Percentiles rank a stretch among this genome's conserved stretches.
phyloP scores from a whole-genome alignment of 1,139 yeast genomes.

The Suhomyces wounanorum region DNA sequence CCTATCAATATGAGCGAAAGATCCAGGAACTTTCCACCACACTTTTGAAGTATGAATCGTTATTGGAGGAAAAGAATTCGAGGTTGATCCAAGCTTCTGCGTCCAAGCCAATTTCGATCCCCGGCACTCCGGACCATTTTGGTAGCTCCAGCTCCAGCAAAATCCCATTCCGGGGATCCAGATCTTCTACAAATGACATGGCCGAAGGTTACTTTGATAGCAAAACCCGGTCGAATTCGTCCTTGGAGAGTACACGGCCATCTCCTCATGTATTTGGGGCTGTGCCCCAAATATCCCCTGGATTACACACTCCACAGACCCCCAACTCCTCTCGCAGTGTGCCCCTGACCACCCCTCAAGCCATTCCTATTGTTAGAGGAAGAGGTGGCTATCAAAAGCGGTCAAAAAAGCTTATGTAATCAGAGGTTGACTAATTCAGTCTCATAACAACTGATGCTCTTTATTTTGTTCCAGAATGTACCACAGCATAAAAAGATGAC shows the following conservation, averaged over 20 bases:
- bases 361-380: conserved; percentile 43
- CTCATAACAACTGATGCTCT: no score
- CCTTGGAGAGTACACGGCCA: conserved; percentile 12
- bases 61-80: conserved; percentile 42
- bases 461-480: no score
- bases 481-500: no score
- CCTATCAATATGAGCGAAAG: conserved; percentile 21
- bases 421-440: not conserved
- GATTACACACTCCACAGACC: not conserved
- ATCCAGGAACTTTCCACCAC: conserved; percentile 35
- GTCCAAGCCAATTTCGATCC: conserved; percentile 48
- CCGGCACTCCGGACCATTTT: conserved; percentile 19
- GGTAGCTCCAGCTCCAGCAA: conserved; percentile 10
- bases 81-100: conserved; percentile 38
- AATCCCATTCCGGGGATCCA: conserved; percentile 12
- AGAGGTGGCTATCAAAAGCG: conserved; percentile 55
- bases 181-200: conserved; percentile 10
- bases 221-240: conserved; percentile 16
- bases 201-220: conserved; percentile 4
- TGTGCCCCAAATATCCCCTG: not conserved
- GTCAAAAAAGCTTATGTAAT: conserved; percentile 36
- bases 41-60: conserved; percentile 35
- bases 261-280: conserved; percentile 8
- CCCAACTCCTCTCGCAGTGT: conserved; percentile 5
- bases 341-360: conserved; percentile 12